phyloP scores from a whole-genome alignment of 2,329 filamentous ascomycete species.

The Akanthomyces dipterigenus region DNA sequence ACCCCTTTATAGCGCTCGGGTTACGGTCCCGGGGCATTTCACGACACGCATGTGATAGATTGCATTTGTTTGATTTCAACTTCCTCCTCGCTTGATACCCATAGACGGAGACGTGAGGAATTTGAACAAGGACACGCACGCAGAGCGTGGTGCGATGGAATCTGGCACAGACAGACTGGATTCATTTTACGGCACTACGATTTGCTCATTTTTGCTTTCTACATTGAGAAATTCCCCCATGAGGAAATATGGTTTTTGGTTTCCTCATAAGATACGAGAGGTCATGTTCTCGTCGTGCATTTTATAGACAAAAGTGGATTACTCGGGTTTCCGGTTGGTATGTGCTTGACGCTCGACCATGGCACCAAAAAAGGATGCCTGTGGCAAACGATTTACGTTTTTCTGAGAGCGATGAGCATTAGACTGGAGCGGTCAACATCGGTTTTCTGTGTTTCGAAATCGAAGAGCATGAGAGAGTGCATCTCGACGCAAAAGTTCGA shows the following conservation, averaged over 20 bases:
- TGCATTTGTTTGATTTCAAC: conserved; percentile 38
- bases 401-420: conserved; percentile 26
- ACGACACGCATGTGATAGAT: conserved; percentile 37
- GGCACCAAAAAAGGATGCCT: conserved; percentile 17
- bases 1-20: conserved; percentile 26
- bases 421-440: conserved; percentile 26
- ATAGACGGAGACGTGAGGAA: conserved; percentile 37
- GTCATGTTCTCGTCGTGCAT: conserved; percentile 39
- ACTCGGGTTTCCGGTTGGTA: conserved; percentile 50
- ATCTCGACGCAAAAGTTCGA: conserved; percentile 32
- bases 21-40: conserved; percentile 32
- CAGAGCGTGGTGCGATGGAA: conserved; percentile 31
- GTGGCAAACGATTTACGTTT: conserved; percentile 17
- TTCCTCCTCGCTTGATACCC: conserved; percentile 38
- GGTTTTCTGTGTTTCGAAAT: conserved; percentile 27
- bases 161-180: conserved; percentile 24
- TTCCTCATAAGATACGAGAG: conserved; percentile 34
- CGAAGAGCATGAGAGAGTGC: conserved; percentile 30
- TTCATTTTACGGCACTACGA: conserved; percentile 29
- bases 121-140: conserved; percentile 26
- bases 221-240: conserved; percentile 25
- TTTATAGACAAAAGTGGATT: conserved; percentile 62
- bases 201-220: conserved; percentile 27
- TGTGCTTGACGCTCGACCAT: conserved; percentile 27
- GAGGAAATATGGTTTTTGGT: conserved; percentile 27